Evolutionary conservation across 768 basidiomycete species (phyloP).

Genomic region (Lactifluus piperatus): DNA sequence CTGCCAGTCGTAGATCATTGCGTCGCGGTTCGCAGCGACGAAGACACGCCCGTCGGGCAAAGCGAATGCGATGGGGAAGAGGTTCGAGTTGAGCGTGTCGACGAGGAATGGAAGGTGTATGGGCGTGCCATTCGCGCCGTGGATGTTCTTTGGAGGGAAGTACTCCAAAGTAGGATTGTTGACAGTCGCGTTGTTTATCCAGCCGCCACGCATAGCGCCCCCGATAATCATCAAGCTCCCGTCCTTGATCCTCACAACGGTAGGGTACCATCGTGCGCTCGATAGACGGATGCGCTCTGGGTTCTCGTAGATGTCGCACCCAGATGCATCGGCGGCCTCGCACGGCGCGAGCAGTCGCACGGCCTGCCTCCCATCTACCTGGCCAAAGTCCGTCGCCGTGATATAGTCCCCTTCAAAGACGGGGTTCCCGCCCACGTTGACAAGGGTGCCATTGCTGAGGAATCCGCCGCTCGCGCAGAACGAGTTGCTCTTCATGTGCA

Average conservation of each 20-base stretch:
- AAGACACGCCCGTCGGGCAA: constrained; percentile 66
- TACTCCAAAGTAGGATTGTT: constrained; percentile 80
- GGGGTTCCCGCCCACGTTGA: constrained; percentile 79
- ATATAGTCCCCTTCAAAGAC: constrained; percentile 58
- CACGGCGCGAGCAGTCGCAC: constrained; percentile 69
- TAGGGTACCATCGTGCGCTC: constrained; percentile 75
- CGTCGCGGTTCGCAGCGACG: constrained; percentile 69
- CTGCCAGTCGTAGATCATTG: constrained; percentile 74
- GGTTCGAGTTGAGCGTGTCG: constrained; percentile 71
- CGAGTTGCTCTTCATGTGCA: constrained; percentile 67
- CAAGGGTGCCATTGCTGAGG: constrained; percentile 63
- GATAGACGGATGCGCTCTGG: constrained; percentile 60
- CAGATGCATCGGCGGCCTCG: constrained; percentile 34
- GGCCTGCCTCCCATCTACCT: constrained; percentile 63
- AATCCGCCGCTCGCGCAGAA: constrained; percentile 83
- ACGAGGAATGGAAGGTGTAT: constrained; percentile 54
- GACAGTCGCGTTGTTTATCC: constrained; percentile 75
- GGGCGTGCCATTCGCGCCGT: constrained; percentile 58
- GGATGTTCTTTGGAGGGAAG: constrained; percentile 71
- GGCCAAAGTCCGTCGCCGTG: constrained; percentile 65
- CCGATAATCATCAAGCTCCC: constrained; percentile 82
- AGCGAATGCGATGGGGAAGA: constrained; percentile 69
- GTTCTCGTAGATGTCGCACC: constrained; percentile 59
- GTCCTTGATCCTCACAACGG: constrained; percentile 57
- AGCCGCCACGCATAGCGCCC: constrained; percentile 73